phyloP scores from a whole-genome alignment of 441 rosid species.

The Populus tomentosa region DNA sequence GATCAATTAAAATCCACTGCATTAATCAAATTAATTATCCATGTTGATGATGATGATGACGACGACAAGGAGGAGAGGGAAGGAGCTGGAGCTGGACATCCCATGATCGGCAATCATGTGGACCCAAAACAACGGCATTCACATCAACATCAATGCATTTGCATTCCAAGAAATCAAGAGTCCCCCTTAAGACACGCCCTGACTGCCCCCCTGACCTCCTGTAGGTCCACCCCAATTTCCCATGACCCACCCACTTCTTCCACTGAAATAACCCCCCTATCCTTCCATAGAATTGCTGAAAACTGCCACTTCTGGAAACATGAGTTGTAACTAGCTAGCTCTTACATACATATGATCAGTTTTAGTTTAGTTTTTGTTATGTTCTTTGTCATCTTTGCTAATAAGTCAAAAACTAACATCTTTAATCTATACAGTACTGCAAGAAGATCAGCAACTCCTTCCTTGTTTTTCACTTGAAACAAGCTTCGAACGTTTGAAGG shows the following conservation, averaged over 20 bases:
- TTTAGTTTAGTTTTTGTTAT: not conserved
- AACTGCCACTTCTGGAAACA: not conserved
- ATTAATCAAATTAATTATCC: no score
- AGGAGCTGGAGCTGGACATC: not conserved
- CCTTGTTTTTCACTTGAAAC: no score
- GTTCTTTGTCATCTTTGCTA: constrained; percentile 6
- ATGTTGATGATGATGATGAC: not conserved
- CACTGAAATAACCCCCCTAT: constrained; percentile 8
- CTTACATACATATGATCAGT: no score
- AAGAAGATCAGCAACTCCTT: no score
- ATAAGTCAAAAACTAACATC: no score
- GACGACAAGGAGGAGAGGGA: not conserved
- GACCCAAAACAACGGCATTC: constrained; percentile 13
- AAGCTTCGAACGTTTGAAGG: no score
- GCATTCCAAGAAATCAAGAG: constrained; percentile 31
- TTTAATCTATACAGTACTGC: no score
- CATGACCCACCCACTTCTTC: constrained; percentile 31
- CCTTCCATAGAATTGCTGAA: not conserved
- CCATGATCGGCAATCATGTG: not conserved
- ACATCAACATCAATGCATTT: constrained; percentile 21
- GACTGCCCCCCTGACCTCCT: constrained; percentile 29
- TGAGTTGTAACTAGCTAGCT: not conserved
- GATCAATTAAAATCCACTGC: no score
- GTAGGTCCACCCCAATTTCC: constrained; percentile 41
- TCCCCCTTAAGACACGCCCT: constrained; percentile 49